phyloP scores from a whole-genome alignment of 345 rosid species.

The Carallia pectinifolia region DNA sequence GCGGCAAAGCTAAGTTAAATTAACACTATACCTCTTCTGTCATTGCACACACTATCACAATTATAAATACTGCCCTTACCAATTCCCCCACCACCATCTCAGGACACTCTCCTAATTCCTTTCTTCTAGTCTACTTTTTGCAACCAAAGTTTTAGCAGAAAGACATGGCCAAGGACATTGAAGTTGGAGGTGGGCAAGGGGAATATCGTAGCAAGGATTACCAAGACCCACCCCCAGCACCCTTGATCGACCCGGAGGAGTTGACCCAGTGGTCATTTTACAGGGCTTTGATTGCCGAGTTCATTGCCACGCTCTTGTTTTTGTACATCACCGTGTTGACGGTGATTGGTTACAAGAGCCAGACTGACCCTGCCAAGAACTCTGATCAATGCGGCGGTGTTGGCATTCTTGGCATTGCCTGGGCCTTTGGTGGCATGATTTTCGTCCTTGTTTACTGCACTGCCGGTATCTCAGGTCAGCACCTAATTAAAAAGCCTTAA shows the following conservation, averaged over 20 bases:
- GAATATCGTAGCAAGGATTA: slow-evolving; percentile 36
- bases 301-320: slow-evolving; percentile 44
- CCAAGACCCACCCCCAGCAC: slow-evolving; percentile 50
- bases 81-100: background rate
- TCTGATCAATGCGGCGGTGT: slow-evolving; percentile 34
- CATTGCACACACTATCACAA: background rate
- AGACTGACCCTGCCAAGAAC: slow-evolving; percentile 19
- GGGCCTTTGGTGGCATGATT: slow-evolving; percentile 55
- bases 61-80: background rate
- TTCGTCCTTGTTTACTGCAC: slow-evolving; percentile 50
- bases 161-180: slow-evolving; percentile 38
- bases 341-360: slow-evolving; percentile 42
- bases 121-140: too few relatives aligned
- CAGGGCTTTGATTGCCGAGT: slow-evolving; percentile 45
- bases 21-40: background rate
- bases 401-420: slow-evolving; percentile 45
- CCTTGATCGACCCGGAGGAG: slow-evolving; percentile 38
- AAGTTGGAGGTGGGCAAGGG: slow-evolving; percentile 10
- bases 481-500: too few relatives aligned
- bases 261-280: slow-evolving; percentile 41
- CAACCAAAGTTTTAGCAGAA: background rate
- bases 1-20: slow-evolving; percentile 19
- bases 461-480: slow-evolving; percentile 42
- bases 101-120: background rate
- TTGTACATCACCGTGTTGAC: slow-evolving; percentile 43